phyloP scores from a whole-genome alignment of 345 rosid genomes.

The Linum usitatissimum region DNA sequence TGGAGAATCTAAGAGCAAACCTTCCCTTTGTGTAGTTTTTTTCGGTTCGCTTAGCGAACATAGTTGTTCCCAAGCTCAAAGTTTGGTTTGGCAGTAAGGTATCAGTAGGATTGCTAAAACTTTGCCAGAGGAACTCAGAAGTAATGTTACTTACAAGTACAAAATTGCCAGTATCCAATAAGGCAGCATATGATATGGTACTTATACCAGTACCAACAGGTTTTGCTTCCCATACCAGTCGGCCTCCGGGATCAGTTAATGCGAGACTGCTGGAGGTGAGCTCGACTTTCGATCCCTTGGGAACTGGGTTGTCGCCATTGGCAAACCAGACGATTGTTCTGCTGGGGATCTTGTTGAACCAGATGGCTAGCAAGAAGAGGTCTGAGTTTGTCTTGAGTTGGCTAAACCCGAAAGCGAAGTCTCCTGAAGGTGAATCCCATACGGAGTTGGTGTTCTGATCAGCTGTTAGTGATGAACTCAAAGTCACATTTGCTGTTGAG shows the following conservation, averaged over 20 bases:
- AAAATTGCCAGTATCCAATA: slow-evolving; percentile 30
- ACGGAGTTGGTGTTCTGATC: slow-evolving; percentile 10
- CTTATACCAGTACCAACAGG: background rate
- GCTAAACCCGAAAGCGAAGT: slow-evolving; percentile 24
- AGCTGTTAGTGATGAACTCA: slow-evolving; percentile 10
- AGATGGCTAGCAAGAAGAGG: slow-evolving; percentile 24
- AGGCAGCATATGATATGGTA: slow-evolving; percentile 8
- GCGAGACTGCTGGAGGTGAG: slow-evolving; percentile 10
- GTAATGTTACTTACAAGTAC: slow-evolving; percentile 16
- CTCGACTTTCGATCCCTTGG: slow-evolving; percentile 21
- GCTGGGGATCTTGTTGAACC: slow-evolving; percentile 25
- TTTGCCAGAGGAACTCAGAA: slow-evolving; percentile 24
- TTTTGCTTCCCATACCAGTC: slow-evolving; percentile 1
- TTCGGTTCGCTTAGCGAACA: slow-evolving; percentile 14
- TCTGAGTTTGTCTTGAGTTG: slow-evolving; percentile 10
- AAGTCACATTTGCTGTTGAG: slow-evolving; percentile 6
- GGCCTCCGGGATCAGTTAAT: slow-evolving; percentile 14
- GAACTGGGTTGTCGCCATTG: slow-evolving; percentile 11
- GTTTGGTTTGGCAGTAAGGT: slow-evolving; percentile 31
- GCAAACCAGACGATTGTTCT: slow-evolving; percentile 26
- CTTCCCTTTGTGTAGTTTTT: slow-evolving; percentile 17
- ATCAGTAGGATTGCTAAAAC: slow-evolving; percentile 29
- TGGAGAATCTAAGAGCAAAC: slow-evolving; percentile 11
- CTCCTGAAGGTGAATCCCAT: slow-evolving; percentile 16
- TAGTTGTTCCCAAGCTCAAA: slow-evolving; percentile 11